phyloP scores from a whole-genome alignment of 129 eudicot genomes.

The Flaveria ramosissima region DNA sequence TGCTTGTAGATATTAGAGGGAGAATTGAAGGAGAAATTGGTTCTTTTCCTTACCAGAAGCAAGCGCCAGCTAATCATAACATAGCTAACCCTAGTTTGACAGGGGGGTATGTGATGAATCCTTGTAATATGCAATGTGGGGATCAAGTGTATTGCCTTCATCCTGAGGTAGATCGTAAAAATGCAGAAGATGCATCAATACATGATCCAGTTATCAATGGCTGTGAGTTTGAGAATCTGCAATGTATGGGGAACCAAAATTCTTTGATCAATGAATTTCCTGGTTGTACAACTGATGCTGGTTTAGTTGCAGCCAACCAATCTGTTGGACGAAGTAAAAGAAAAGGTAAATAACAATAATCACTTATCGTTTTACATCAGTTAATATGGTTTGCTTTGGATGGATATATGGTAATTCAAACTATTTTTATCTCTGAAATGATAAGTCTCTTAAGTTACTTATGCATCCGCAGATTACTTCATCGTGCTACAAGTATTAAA shows the following conservation, averaged over 20 bases:
- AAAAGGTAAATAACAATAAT: conserved; percentile 50
- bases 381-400: conserved; percentile 12
- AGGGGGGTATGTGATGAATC: conserved; percentile 65
- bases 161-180: conserved; percentile 51
- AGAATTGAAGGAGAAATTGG: conserved; percentile 94
- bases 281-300: conserved; percentile 34
- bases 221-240: conserved; percentile 66
- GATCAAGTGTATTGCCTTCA: conserved; percentile 83
- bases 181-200: conserved; percentile 30
- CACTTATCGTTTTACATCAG: not conserved
- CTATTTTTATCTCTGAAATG: conserved; percentile 3
- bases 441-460: not conserved
- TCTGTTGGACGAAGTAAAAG: conserved; percentile 51
- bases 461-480: not conserved
- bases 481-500: not conserved
- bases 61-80: conserved; percentile 47
- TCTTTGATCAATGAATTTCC: conserved; percentile 37
- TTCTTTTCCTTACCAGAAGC: conserved; percentile 71
- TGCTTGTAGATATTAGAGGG: conserved; percentile 88
- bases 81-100: conserved; percentile 37
- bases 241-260: conserved; percentile 65
- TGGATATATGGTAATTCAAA: not conserved
- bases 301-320: conserved; percentile 35
- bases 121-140: conserved; percentile 67
- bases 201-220: conserved; percentile 53